Evolutionary conservation across 169 alveolate genomes (phyloP).

Genomic region (Cryptosporidium ubiquitum): DNA sequence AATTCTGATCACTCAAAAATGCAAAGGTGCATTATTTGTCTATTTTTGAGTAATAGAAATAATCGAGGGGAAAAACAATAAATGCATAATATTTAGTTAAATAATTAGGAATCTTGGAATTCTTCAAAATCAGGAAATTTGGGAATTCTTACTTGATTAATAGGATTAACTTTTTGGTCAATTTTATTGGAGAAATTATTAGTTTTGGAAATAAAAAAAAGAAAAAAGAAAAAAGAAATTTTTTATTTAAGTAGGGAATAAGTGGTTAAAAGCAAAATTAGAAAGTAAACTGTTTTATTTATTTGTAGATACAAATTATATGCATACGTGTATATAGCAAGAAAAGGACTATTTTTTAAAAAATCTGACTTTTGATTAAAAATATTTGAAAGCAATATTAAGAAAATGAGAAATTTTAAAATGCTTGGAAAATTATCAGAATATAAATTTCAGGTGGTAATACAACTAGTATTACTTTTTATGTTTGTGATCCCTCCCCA

Average conservation of each 20-base stretch:
- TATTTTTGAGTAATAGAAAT: background rate
- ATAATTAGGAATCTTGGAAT: background rate
- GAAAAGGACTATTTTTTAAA: background rate
- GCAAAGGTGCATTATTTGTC: conserved; percentile 2
- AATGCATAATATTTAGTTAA: background rate
- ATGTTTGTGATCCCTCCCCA: background rate
- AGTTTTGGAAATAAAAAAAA: background rate
- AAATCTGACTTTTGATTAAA: background rate
- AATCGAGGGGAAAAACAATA: background rate
- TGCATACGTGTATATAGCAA: background rate
- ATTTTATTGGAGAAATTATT: background rate
- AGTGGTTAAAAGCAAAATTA: background rate
- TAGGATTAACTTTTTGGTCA: background rate
- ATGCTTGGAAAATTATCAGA: background rate
- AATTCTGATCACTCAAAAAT: background rate
- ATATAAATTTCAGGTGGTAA: background rate
- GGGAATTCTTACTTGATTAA: background rate
- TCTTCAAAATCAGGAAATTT: background rate
- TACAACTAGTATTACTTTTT: background rate
- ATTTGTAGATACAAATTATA: background rate
- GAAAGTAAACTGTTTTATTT: background rate
- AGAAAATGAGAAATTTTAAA: background rate
- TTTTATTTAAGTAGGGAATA: background rate
- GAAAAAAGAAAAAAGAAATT: background rate
- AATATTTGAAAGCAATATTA: background rate